Conservation (phyloP, 1,284 basidiomycete genomes). For the Cutaneotrichosporon mucoides region DNA sequence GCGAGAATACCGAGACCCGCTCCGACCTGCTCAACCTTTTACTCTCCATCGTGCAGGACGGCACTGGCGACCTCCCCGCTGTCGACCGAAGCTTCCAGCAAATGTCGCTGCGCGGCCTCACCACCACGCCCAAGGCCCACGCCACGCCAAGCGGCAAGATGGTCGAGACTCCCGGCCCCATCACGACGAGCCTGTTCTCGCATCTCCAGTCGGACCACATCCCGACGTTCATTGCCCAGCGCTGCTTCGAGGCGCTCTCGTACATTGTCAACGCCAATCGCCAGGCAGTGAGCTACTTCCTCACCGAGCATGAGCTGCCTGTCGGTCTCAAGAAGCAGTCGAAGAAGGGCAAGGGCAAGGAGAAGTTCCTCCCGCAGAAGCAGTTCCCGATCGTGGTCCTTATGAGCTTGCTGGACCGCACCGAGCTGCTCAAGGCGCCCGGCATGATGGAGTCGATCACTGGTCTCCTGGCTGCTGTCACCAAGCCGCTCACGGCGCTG, state of each 20-base stretch:
- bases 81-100: constrained; percentile 94
- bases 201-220: constrained; percentile 74
- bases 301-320: constrained; percentile 86
- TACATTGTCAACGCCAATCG: constrained; percentile 82
- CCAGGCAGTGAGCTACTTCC: constrained; percentile 79
- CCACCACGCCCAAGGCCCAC: constrained; percentile 62
- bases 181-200: constrained; percentile 57
- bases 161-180: constrained; percentile 46
- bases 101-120: constrained; percentile 67
- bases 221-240: constrained; percentile 85
- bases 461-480: constrained; percentile 75
- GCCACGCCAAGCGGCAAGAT: constrained; percentile 59
- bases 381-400: constrained; percentile 87
- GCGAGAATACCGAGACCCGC: constrained; percentile 89
- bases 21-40: constrained; percentile 90
- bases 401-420: constrained; percentile 77
- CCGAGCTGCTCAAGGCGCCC: constrained; percentile 75
- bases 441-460: constrained; percentile 89
- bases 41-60: constrained; percentile 88
- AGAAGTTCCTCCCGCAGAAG: constrained; percentile 70
- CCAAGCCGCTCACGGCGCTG: constrained; percentile 62
- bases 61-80: constrained; percentile 82
- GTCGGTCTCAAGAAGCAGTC: constrained; percentile 56
- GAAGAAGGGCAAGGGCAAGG: constrained; percentile 90
- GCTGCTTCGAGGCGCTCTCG: constrained; percentile 81